Percentiles rank a stretch among this genome's conserved stretches.
These are phyloP conservation scores for Solanum boliviense DNA, from an alignment of 257 asterid species.

Conservation along the genomic window DNA sequence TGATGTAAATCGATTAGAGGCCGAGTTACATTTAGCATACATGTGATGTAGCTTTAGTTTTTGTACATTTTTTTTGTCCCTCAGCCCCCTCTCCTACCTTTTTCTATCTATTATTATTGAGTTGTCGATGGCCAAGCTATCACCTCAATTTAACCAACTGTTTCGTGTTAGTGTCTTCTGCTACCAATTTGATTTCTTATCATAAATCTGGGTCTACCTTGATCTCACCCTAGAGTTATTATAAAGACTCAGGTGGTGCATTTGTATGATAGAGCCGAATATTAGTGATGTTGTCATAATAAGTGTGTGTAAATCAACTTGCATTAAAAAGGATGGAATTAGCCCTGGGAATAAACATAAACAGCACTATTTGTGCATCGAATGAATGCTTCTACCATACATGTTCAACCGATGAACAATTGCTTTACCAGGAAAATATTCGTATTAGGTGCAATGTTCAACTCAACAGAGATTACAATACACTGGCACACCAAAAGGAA, in stretches of 20 bases:
- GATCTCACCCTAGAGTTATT: background rate
- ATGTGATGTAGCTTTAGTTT: background rate
- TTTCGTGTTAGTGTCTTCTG: background rate
- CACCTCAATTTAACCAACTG: background rate
- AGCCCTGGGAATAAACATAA: background rate
- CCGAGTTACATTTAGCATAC: background rate
- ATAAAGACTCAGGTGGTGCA: background rate
- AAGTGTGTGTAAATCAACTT: background rate
- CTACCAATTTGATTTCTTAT: background rate
- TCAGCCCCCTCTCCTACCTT: background rate
- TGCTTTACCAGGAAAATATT: background rate
- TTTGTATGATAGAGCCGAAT: background rate
- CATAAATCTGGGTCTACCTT: background rate
- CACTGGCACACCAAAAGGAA: background rate
- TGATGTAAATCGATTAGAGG: background rate
- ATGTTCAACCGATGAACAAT: background rate
- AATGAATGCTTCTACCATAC: background rate
- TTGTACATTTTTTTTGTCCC: background rate
- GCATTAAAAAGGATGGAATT: background rate
- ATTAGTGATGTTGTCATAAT: background rate
- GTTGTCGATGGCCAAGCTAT: background rate
- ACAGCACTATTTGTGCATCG: background rate
- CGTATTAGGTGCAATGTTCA: background rate
- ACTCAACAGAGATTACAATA: background rate
- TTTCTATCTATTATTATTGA: background rate